phyloP scores from a whole-genome alignment of 2,329 filamentous ascomycete species.

The Microcyclospora pomicola region DNA sequence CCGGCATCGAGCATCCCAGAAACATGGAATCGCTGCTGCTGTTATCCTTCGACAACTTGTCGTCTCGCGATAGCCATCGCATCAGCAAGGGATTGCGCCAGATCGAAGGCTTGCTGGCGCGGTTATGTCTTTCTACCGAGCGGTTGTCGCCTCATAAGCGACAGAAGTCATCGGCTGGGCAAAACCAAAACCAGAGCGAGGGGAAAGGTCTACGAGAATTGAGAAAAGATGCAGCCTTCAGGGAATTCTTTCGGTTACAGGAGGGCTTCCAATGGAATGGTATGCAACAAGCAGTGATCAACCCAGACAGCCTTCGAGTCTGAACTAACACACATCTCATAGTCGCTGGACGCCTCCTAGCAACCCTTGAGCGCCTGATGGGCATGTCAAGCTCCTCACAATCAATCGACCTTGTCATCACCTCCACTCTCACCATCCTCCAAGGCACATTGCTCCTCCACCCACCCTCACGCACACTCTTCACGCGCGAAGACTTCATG shows the following conservation, averaged over 20 bases:
- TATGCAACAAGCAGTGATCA: slow-evolving; percentile 20
- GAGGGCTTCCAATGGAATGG: slow-evolving; percentile 96
- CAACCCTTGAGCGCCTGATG: slow-evolving; percentile 72
- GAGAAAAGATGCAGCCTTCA: slow-evolving; percentile 71
- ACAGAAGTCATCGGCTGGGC: not conserved
- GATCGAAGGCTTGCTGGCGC: slow-evolving; percentile 83
- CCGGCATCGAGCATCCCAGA: not conserved
- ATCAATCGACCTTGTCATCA: slow-evolving; percentile 67
- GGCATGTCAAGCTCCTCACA: slow-evolving; percentile 68
- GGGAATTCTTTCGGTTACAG: slow-evolving; percentile 92
- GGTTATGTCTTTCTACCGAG: slow-evolving; percentile 68
- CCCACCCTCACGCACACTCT: slow-evolving; percentile 74
- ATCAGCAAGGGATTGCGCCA: slow-evolving; percentile 88
- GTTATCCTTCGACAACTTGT: slow-evolving; percentile 90
- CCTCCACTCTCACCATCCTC: slow-evolving; percentile 75
- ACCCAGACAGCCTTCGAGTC: not conserved
- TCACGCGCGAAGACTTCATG: slow-evolving; percentile 85
- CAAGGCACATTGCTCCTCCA: slow-evolving; percentile 82
- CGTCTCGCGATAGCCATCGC: slow-evolving; percentile 77
- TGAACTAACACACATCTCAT: not conserved
- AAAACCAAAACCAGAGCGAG: slow-evolving; percentile 3
- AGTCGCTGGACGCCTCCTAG: slow-evolving; percentile 73
- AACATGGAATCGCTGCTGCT: slow-evolving; percentile 82
- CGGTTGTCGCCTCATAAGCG: slow-evolving; percentile 16
- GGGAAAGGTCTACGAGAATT: slow-evolving; percentile 55